Evolutionary conservation across 371 early-diverging fungal species (phyloP).

Genomic region (Mortierella sp.): DNA sequence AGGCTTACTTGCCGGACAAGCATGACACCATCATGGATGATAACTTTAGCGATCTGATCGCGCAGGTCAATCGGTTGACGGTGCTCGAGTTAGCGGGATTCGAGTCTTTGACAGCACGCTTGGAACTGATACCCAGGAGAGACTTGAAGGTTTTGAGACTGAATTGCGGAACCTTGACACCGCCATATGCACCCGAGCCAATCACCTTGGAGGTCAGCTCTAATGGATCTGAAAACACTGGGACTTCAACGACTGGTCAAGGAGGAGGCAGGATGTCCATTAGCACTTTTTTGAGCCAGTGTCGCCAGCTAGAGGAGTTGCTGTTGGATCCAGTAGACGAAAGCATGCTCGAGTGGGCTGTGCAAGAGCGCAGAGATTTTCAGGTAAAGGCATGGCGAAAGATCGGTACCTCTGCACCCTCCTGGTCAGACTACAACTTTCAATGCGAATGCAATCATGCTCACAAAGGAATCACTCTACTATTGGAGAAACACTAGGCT

Average conservation of each 20-base stretch:
- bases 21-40: slow-evolving; percentile 41
- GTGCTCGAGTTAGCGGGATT: slow-evolving; percentile 43
- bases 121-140: slow-evolving; percentile 24
- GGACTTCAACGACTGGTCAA: too few relatives aligned
- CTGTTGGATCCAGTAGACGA: slow-evolving; percentile 38
- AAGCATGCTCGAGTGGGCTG: slow-evolving; percentile 45
- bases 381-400: slow-evolving; percentile 25
- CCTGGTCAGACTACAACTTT: too few relatives aligned
- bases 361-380: slow-evolving; percentile 32
- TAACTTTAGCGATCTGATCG: slow-evolving; percentile 24
- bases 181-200: not conserved
- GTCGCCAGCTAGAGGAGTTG: slow-evolving; percentile 45
- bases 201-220: not conserved
- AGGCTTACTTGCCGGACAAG: slow-evolving; percentile 36
- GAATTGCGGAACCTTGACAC: slow-evolving; percentile 33
- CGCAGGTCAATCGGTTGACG: slow-evolving; percentile 24
- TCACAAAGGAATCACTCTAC: too few relatives aligned
- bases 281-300: slow-evolving; percentile 41
- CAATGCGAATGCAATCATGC: too few relatives aligned
- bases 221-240: not conserved
- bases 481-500: slow-evolving; percentile 6
- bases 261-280: slow-evolving; percentile 23
- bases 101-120: slow-evolving; percentile 17
- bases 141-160: slow-evolving; percentile 32
- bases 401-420: not conserved